Evolutionary conservation across 306 rosid species (phyloP), one percentile per base, ranked within the genome.

Genomic region (Leucaena leucocephala): DNA sequence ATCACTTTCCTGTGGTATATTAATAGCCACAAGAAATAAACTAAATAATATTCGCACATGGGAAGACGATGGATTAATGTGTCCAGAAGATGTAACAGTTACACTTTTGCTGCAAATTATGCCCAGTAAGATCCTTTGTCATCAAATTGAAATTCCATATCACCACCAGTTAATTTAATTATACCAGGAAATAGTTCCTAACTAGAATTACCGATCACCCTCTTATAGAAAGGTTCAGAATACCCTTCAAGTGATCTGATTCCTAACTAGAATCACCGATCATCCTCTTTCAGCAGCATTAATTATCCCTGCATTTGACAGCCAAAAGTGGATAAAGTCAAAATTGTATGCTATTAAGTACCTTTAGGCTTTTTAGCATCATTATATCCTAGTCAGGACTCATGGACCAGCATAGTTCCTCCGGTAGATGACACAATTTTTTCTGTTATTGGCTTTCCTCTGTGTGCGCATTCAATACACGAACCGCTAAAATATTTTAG

Each of bases 1-100:
- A 40, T 80, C 65, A 63, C 39, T 83, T 73, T 69, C 38, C 4
- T 66, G 63, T 73, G 59, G 52, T 40, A 1, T 40, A 7, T 16
- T 38, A 54, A 69, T 77, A 48, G 40, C 80, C 84, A 83, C 73
- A 11, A 59, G n/a, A 43, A 57, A 3, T 5, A 16, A 64, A 64
- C 8, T 14, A 15, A 64, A 38, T 14, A 64, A 15, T 7, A 7
- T 63, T 36, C 6, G 45, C 40, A 2, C 1, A 42, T 34, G 3
- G 42, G 52, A 38, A 49, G 58, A 9, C 46, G 40, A 34, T 71
- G 75, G 71, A 71, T 72, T 72, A 22, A 22, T 49, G 16, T 34
- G n/a, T 27, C 27, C 27, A 27, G 27, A 27, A 27, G 44, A 81
- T 74, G 61, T 33, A 33, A 43, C 39, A 0, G 1, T 35, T 44